Evolutionary conservation across 2,329 filamentous ascomycete genomes (phyloP), one percentile per base, ranked within the genome.

Genomic region (Colletotrichum tropicicola): DNA sequence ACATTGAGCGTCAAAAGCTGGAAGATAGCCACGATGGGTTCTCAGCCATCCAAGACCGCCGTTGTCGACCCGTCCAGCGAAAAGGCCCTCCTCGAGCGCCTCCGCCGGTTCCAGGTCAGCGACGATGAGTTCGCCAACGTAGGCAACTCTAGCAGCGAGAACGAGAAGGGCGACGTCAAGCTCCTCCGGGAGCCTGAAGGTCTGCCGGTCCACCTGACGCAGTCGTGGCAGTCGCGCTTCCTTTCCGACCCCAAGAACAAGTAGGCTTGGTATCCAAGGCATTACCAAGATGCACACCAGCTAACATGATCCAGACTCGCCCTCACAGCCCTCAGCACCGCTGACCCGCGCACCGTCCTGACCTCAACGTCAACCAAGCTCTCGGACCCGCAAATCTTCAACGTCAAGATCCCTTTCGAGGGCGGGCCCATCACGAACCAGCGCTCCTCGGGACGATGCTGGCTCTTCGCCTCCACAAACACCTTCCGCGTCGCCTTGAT

Each of bases 401-500:
- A 94, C 73, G 79, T 94, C 75, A 89, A 89, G 75, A 94, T 97
- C 65, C 91, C 93, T 0, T 85, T 92, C 58, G 93, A 97, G 76
- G 94, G 93, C 51, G 85, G 84, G 0, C 94, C 94, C 0, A 90
- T 97, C 67, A 97, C 94, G 0, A 94, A 97, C 76, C 93, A 97
- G 80, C 85, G 90, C 32, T 87, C 87, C 7, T 94, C 91, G 2
- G 94, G 93, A 7, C 86, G 94, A 68, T 97, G 94, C 83, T 97
- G 94, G 94, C 87, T 97, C 68, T 97, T 97, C 71, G 94, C 94
- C 1, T 89, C 92, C 5, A 96, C 92, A n/a, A 97, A 97, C 71
- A 90, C 97, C 59, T 96, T 97, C 79, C 91, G 94, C 27, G 86
- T 97, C n/a, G 91, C 93, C 1, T 83, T 97, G 48, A 95, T 96